phyloP scores from a whole-genome alignment of 73 alveolate species.

The Breviolum minutum region DNA sequence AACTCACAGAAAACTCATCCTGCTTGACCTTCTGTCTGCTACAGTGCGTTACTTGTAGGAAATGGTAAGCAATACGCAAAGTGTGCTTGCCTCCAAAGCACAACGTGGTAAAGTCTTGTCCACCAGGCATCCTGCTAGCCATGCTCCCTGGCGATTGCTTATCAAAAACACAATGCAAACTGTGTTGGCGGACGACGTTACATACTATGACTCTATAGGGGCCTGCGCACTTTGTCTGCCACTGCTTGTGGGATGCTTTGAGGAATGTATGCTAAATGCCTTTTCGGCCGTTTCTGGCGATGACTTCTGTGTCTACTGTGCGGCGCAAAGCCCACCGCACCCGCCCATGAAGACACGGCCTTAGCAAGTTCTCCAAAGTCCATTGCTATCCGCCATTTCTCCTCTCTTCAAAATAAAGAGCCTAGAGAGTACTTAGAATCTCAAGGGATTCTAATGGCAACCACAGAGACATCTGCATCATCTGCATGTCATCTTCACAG shows the following conservation, averaged over 20 bases:
- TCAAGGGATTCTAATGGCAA: not conserved
- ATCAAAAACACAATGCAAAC: not conserved
- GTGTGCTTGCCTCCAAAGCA: slow-evolving; percentile 39
- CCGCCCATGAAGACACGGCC: not conserved
- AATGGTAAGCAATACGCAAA: not conserved
- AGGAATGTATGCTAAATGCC: no score
- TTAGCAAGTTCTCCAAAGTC: slow-evolving; percentile 61
- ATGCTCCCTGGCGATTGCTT: slow-evolving; percentile 57
- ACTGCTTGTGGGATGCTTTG: no score
- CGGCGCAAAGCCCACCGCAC: not conserved
- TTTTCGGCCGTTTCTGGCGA: no score
- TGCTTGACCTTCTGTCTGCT: not conserved
- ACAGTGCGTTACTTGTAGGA: not conserved
- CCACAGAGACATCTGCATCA: not conserved
- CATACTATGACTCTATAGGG: no score
- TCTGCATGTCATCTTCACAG: not conserved
- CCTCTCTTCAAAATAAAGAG: not conserved
- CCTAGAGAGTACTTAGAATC: not conserved
- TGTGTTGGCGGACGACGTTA: not conserved
- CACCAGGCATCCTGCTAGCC: slow-evolving; percentile 80
- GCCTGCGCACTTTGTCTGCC: no score
- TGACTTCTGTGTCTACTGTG: not conserved
- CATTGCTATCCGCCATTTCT: slow-evolving; percentile 59
- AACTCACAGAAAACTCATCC: no score
- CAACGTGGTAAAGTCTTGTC: slow-evolving; percentile 46